Conservation (phyloP, 2,329 filamentous ascomycete genomes). For the Colletotrichum simmondsii region DNA sequence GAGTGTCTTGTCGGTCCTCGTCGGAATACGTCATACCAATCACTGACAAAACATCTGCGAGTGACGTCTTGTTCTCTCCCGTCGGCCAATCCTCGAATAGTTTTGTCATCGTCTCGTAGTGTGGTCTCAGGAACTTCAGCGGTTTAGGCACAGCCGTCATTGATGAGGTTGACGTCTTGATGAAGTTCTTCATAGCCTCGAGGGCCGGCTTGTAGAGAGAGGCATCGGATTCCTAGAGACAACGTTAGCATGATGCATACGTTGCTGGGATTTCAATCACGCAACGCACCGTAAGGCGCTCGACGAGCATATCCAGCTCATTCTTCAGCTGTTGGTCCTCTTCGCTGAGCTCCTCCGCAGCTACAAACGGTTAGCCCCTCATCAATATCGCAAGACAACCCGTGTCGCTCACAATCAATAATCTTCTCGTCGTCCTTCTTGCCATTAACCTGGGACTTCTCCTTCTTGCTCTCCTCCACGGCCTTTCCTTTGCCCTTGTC, state of each 20-base stretch:
- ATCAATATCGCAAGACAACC: neutral
- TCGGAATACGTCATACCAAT: conserved; percentile 99
- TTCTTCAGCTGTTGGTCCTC: conserved; percentile 98
- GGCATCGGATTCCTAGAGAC: conserved; percentile 79
- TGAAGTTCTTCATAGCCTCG: conserved; percentile 97
- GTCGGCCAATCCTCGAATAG: conserved; percentile 90
- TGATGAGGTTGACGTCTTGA: conserved; percentile 98
- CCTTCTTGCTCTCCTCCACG: conserved; percentile 75
- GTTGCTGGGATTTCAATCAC: neutral
- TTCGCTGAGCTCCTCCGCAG: conserved; percentile 90
- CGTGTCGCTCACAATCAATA: conserved; percentile 47
- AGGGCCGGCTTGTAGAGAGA: conserved; percentile 91
- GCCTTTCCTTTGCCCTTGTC: conserved; percentile 99
- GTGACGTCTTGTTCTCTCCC: conserved; percentile 85
- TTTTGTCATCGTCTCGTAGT: conserved; percentile 90
- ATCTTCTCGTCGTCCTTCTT: conserved; percentile 80
- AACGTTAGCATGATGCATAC: neutral
- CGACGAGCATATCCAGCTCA: conserved; percentile 97
- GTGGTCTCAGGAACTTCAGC: conserved; percentile 95
- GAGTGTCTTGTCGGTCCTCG: conserved; percentile 92
- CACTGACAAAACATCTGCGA: conserved; percentile 96
- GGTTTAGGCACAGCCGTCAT: conserved; percentile 99
- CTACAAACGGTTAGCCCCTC: conserved; percentile 50
- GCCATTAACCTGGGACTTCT: conserved; percentile 76
- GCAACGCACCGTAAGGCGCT: conserved; percentile 82